phyloP scores from a whole-genome alignment of 169 alveolate species.

The Eimeria brunetti region DNA sequence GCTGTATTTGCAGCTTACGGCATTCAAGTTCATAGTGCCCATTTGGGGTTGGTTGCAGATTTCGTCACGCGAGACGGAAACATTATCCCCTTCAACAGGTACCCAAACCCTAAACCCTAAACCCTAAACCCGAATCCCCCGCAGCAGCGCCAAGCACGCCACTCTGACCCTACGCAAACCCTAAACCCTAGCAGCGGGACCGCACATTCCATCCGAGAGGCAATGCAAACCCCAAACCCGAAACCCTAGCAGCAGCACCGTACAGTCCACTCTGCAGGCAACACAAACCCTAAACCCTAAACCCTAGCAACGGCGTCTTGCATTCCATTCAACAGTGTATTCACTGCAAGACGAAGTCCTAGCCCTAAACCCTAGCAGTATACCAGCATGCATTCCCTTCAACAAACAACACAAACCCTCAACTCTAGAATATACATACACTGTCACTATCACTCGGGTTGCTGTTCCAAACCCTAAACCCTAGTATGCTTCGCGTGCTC shows the following conservation, averaged over 20 bases:
- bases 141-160: too few species aligned
- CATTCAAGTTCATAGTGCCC: conserved; percentile 97
- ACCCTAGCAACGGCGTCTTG: background rate
- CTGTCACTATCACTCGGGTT: too few species aligned
- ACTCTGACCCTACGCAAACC: background rate
- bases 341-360: too few species aligned
- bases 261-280: too few species aligned
- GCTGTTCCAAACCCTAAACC: background rate
- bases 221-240: background rate
- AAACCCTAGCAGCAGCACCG: background rate
- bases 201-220: too few species aligned
- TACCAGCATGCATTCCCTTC: too few species aligned
- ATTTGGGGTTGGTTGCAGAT: conserved; percentile 97
- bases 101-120: background rate
- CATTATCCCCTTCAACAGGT: conserved; percentile 92
- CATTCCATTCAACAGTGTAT: too few species aligned
- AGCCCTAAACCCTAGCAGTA: too few species aligned
- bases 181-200: conserved; percentile 66
- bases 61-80: conserved; percentile 97
- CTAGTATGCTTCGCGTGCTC: too few species aligned
- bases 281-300: background rate
- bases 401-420: too few species aligned
- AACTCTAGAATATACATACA: background rate
- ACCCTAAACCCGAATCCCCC: background rate
- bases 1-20: conserved; percentile 98